Evolutionary conservation across 163 green algal species (phyloP).

Genomic region (Trebouxia gelatinosa): DNA sequence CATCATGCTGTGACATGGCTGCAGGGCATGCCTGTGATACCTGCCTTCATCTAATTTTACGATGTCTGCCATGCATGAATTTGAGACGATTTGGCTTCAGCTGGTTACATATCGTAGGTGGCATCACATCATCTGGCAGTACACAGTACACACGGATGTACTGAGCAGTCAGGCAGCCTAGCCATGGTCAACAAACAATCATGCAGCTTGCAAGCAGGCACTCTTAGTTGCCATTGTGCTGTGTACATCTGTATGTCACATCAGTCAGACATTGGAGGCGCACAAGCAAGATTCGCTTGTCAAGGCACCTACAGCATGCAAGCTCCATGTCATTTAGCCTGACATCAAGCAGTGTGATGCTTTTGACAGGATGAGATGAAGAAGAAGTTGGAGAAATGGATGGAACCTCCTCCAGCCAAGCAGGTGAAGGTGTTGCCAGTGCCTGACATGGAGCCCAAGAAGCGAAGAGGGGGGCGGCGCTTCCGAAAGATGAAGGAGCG

Average conservation of each 20-base stretch:
- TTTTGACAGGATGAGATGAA: slow-evolving; percentile 54
- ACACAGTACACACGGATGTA: too few relatives aligned
- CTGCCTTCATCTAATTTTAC: neutral
- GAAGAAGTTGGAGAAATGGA: slow-evolving; percentile 97
- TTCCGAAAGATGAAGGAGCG: slow-evolving; percentile 89
- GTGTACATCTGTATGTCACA: too few relatives aligned
- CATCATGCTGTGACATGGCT: neutral
- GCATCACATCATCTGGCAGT: too few relatives aligned
- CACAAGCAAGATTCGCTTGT: neutral
- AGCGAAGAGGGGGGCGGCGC: slow-evolving; percentile 84
- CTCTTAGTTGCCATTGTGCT: too few relatives aligned
- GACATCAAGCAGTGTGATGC: neutral
- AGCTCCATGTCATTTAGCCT: too few relatives aligned
- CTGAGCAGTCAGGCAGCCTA: too few relatives aligned
- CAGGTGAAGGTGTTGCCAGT: slow-evolving; percentile 72
- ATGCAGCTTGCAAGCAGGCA: too few relatives aligned
- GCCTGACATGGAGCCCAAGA: slow-evolving; percentile 90
- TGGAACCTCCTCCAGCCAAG: slow-evolving; percentile 94
- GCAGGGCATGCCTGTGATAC: neutral
- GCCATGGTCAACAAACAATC: too few relatives aligned
- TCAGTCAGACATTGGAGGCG: too few relatives aligned
- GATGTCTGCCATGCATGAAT: too few relatives aligned
- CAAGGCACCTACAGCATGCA: neutral
- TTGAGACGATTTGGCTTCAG: too few relatives aligned
- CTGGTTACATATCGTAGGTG: too few relatives aligned